phyloP scores from a whole-genome alignment of 1,284 basidiomycete genomes.

The Marasmius tenuissimus region DNA sequence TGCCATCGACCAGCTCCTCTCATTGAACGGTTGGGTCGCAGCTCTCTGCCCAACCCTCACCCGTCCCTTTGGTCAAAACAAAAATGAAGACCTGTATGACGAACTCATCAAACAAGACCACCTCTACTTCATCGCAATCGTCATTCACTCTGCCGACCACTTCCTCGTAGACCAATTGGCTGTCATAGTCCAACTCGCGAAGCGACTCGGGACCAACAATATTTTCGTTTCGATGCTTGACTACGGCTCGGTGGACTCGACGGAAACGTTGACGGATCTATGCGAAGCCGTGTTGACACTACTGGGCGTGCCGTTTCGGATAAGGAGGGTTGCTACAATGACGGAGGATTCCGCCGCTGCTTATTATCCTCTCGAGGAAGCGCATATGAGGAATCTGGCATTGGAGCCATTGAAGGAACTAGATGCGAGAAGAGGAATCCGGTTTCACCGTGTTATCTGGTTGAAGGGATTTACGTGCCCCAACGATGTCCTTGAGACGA shows the following conservation, averaged over 20 bases:
- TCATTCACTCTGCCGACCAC: constrained; percentile 95
- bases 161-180: constrained; percentile 96
- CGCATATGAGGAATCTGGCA: constrained; percentile 87
- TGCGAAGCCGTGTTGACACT: constrained; percentile 91
- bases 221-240: constrained; percentile 96
- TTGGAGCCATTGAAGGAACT: constrained; percentile 90
- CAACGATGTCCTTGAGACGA: constrained; percentile 91
- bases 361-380: constrained; percentile 94
- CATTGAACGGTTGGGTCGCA: constrained; percentile 99
- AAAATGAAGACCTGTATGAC: constrained; percentile 81
- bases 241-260: constrained; percentile 90
- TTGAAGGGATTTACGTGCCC: constrained; percentile 97
- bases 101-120: constrained; percentile 80
- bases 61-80: constrained; percentile 89
- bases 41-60: constrained; percentile 88
- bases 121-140: constrained; percentile 91
- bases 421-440: constrained; percentile 70
- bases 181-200: constrained; percentile 91
- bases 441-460: constrained; percentile 91
- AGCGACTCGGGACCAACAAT: constrained; percentile 82
- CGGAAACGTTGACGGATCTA: constrained; percentile 87
- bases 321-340: constrained; percentile 85
- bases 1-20: constrained; percentile 87
- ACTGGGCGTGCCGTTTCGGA: constrained; percentile 88
- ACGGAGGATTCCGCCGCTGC: constrained; percentile 81